Base-by-base conservation (phyloP, 805 yeast species). In the Phaffomyces opuntiae region DNA sequence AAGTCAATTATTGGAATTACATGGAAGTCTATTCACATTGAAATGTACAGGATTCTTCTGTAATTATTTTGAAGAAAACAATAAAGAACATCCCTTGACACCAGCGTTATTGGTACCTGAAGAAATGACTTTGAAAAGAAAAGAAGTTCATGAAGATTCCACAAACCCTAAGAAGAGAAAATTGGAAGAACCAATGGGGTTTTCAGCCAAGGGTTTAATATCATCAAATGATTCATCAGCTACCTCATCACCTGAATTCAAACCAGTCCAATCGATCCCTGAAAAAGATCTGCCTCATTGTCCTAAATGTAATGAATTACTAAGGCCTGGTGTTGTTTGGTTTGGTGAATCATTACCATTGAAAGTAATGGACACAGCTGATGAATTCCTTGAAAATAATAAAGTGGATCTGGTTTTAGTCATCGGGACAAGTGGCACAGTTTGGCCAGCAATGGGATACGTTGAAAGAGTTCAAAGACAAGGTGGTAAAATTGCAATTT, bases 241-340 rank as follows among this genome's bases (percentile, higher is more conserved):
- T 7, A 41, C 53, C 5, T 47, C 60, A 33, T 68, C 77, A 1
- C 78, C 80, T 12, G 73, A 71, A 36, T 68, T 73, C 41, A 54
- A 64, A 3, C 79, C 82, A 3, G 70, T 74, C 2, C 68, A 74
- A n/a, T 59, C 66, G 14, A 63, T 87, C 1, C 65, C 70, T 4
- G 74, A 65, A 40, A 57, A 63, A 1, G 78, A 78, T 2, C 69
- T 87, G 11, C 96, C 96, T 1, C 73, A 63, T 36, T 89, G 97
- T 60, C 96, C 96, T 0, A 66, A 65, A 11, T 89, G 97, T 59
- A 59, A 68, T n/a, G 72, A 70, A 5, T 59, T 84, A 12, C 64
- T 89, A 47, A 69, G 96, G 21, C 97, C 97, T 0, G 96, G 93
- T 0, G 95, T 89, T 4, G 90, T 88, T 7, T 89, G 96, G 96